phyloP scores from a whole-genome alignment of 176 grass and related monocot genomes.

The Bonia amplexicaulis region DNA sequence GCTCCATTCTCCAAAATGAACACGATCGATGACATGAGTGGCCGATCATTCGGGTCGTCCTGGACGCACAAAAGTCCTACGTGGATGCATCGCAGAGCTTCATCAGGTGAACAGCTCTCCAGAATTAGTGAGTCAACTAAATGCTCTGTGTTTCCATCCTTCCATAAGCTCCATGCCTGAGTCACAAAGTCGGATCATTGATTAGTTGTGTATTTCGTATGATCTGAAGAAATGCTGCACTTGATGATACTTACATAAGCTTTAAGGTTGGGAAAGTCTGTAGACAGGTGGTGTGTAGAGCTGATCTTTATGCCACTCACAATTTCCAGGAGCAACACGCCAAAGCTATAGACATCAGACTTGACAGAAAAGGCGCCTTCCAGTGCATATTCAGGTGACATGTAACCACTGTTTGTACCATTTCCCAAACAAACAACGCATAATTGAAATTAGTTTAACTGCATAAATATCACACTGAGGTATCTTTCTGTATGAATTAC shows the following conservation, averaged over 20 bases:
- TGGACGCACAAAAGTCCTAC: constrained; percentile 47
- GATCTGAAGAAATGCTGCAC: background rate
- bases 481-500: background rate
- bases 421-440: background rate
- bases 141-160: constrained; percentile 20
- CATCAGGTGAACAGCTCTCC: background rate
- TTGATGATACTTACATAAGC: constrained; percentile 17
- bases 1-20: constrained; percentile 29
- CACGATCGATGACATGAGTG: constrained; percentile 23
- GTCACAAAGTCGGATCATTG: background rate
- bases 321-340: constrained; percentile 36
- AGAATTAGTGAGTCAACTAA: constrained; percentile 22
- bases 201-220: background rate
- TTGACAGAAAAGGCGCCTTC: constrained; percentile 35
- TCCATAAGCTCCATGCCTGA: constrained; percentile 30
- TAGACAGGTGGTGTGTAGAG: background rate
- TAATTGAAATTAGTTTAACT: background rate
- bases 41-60: constrained; percentile 23
- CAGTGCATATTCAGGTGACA: constrained; percentile 50
- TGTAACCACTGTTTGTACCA: background rate
- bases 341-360: constrained; percentile 37
- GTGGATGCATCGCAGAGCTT: constrained; percentile 23
- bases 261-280: background rate
- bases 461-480: background rate
- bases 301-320: constrained; percentile 29